Evolutionary conservation across 2,329 filamentous ascomycete species (phyloP).

Genomic region (Macroventuria anomochaeta): DNA sequence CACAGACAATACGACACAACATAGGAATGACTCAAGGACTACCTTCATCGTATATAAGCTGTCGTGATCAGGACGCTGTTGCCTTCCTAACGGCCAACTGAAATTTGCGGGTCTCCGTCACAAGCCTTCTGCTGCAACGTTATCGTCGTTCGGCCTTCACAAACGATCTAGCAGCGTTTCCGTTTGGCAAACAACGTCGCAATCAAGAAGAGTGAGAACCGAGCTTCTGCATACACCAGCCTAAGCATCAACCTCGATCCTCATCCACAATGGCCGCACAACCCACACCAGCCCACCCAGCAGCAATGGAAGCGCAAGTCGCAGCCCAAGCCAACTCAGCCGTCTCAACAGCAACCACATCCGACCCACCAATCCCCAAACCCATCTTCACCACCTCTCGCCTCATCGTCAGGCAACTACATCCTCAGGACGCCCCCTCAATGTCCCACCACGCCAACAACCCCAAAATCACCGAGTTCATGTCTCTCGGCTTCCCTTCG

Average conservation of each 20-base stretch:
- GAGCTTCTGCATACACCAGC: neutral
- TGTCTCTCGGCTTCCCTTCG: constrained; percentile 48
- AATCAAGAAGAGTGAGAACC: neutral
- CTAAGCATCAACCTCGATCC: neutral
- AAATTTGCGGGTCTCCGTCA: too few species aligned
- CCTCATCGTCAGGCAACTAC: constrained; percentile 20
- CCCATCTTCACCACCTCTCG: constrained; percentile 39
- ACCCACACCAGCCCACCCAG: constrained; percentile 24
- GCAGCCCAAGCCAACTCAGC: neutral
- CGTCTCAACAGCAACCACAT: neutral
- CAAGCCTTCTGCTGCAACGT: too few species aligned
- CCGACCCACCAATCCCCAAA: constrained; percentile 28
- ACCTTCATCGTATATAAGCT: neutral
- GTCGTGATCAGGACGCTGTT: too few species aligned
- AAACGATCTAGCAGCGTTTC: too few species aligned
- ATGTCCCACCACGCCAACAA: constrained; percentile 39
- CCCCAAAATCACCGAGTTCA: constrained; percentile 42
- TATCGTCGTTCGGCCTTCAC: too few species aligned
- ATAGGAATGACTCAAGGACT: neutral
- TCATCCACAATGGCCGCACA: constrained; percentile 24
- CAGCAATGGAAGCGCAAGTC: constrained; percentile 18
- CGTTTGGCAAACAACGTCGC: too few species aligned
- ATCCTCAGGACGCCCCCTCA: constrained; percentile 39
- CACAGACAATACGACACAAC: neutral
- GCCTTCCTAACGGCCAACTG: too few species aligned